Evolutionary conservation across 768 basidiomycete species (phyloP), one percentile per base, ranked within the genome.

Genomic region (Phallus indusiatus): DNA sequence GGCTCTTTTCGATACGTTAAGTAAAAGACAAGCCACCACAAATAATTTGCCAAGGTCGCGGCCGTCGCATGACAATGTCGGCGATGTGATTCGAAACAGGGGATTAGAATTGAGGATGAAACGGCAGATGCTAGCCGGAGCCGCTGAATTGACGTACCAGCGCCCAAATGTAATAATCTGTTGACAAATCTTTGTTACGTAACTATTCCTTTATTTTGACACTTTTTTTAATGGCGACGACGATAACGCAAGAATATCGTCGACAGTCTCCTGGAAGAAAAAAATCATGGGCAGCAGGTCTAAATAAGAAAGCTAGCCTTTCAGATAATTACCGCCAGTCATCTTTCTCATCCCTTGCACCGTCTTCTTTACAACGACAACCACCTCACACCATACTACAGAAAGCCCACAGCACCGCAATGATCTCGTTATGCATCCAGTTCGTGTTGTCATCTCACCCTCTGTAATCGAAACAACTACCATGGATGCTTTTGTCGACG

Each of bases 401-500:
- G 42, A 53, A 46, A 52, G 18, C 35, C 52, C 34, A n/a, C 61
- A 34, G 37, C 56, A 36, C 20, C 22, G 33, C 12, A 35, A n/a
- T 14, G 14, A 28, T 17, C 20, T 51, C 20, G 11, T 18, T 28
- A 35, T 57, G 20, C n/a, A 53, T 22, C 61, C 54, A 12, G 84
- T 85, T 22, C 68, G 88, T 24, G 89, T 92, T 18, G 81, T 88
- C 48, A 88, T 89, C 18, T 88, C 88, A 4, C 72, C 86, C 7
- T 70, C 88, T 5, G 89, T 88, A 1, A 88, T 93, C 9, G 90
- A 91, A 72, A 83, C 83, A 18, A 51, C 57, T n/a, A 48, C 54
- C 9, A 87, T 93, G 84, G 90, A 93, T 68, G 90, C 90, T 12
- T 71, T 93, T 55, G 90, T 93, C 7, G 90, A 91, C 63, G 88